phyloP scores from a whole-genome alignment of 768 basidiomycete species.

The Sutorius australiensis region DNA sequence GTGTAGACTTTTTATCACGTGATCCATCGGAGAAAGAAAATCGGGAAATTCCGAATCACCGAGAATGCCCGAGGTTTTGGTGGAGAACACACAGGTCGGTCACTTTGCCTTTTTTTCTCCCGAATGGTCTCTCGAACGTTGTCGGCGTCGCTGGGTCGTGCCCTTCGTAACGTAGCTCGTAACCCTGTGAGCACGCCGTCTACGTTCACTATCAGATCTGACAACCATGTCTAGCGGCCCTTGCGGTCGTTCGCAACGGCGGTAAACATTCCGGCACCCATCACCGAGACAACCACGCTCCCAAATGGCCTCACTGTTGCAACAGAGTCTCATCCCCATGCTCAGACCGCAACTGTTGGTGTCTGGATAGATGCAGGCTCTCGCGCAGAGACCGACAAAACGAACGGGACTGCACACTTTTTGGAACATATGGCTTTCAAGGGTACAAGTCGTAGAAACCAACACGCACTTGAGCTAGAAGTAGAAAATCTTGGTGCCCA shows the following conservation, averaged over 20 bases:
- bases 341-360: constrained; percentile 97
- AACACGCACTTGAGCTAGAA: constrained; percentile 90
- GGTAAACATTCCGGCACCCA: constrained; percentile 60
- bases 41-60: constrained; percentile 25
- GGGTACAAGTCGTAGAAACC: constrained; percentile 84
- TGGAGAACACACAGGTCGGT: neutral
- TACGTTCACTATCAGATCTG: neutral
- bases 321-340: constrained; percentile 84
- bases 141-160: constrained; percentile 42
- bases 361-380: constrained; percentile 99
- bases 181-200: constrained; percentile 29
- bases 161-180: constrained; percentile 37
- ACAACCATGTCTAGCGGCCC: constrained; percentile 36
- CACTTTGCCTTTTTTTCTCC: constrained; percentile 27
- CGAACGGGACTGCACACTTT: constrained; percentile 97
- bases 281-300: constrained; percentile 89
- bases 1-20: constrained; percentile 6
- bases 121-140: constrained; percentile 45
- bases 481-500: constrained; percentile 98
- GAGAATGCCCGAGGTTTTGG: constrained; percentile 32
- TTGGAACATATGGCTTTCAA: constrained; percentile 99
- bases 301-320: constrained; percentile 94
- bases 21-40: constrained; percentile 21
- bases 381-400: constrained; percentile 91
- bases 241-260: constrained; percentile 75